Base-by-base conservation (phyloP, 2,329 filamentous ascomycete species). In the Stylonectria norvegica region DNA sequence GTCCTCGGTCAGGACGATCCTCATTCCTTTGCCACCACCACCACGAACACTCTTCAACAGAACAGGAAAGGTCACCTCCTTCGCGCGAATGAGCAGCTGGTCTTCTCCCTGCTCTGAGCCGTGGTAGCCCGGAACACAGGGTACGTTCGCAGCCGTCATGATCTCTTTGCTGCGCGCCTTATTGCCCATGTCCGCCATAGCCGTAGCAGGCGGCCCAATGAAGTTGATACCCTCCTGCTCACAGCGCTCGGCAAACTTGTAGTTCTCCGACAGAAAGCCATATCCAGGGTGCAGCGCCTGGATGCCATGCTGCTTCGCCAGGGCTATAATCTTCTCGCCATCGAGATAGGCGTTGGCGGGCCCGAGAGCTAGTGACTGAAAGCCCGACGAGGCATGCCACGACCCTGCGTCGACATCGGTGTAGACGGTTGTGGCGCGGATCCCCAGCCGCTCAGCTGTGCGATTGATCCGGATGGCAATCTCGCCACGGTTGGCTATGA, bases 401-500 rank as follows among this genome's bases (percentile, higher is more conserved):
- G 89, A 85, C 47, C 73, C 74, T 42, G 86, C 83, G 64, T 98
- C 93, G 27, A 91, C 87, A 52, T 95, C 87, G 6, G 93, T 98
- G 67, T 95, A 98, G 43, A 98, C 78, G 0, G 91, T 96, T 1
- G 91, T 96, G 14, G 91, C 95, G 47, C 83, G 82, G 59, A 98
- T 95, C 42, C 93, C 91, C 60, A 95, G 85, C 49, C 85, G 81
- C 36, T 86, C 76, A 22, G 93, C 93, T 16, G 93, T 98, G 52
- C 83, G 81, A 52, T 90, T 86, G 52, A 98, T 93, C 53, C 93
- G 86, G 62, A 98, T 75, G 35, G 93, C 93, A 56, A 98, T 98
- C 68, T 98, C 93, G 56, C 93, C 93, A 55, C 93, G 84, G 64
- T 98, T 98, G 38, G 93, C 93, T 61, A 98, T 97, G 17, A 98